A percentile compares a stretch with the other conserved stretches of the same genome.
Conservation (phyloP, 2,329 filamentous ascomycete species). For the Clarireedia monteithiana region DNA sequence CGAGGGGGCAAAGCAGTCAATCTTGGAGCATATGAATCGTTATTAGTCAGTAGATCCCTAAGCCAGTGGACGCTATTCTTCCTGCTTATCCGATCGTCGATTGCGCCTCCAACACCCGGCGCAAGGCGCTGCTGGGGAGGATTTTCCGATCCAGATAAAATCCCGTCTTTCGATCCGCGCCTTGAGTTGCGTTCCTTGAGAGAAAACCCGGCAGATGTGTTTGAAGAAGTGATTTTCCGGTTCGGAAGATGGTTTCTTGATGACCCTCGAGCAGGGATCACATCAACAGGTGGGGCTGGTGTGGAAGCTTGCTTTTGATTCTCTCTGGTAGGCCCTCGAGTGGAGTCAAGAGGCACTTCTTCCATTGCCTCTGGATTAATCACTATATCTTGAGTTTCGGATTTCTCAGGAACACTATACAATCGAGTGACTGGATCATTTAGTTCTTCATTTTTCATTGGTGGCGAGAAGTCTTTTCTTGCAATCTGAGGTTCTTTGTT, state of each 20-base stretch:
- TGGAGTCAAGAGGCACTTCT: slow-evolving; percentile 5
- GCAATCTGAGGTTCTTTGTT: background rate
- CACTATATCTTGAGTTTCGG: background rate
- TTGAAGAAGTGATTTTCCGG: slow-evolving; percentile 3
- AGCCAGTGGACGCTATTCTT: slow-evolving; percentile 25
- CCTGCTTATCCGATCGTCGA: slow-evolving; percentile 10
- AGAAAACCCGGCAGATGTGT: slow-evolving; percentile 9
- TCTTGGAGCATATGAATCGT: slow-evolving; percentile 21
- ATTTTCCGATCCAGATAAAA: slow-evolving; percentile 2
- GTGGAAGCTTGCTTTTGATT: slow-evolving; percentile 9
- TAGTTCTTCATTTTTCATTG: background rate
- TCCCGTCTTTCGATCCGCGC: background rate
- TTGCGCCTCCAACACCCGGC: slow-evolving; percentile 2
- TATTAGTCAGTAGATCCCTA: slow-evolving; percentile 21
- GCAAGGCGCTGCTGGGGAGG: slow-evolving; percentile 13
- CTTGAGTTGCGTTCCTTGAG: background rate
- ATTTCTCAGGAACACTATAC: background rate
- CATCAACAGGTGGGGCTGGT: slow-evolving; percentile 1
- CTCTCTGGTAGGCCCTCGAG: slow-evolving; percentile 1
- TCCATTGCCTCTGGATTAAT: background rate
- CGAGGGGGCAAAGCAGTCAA: slow-evolving; percentile 25
- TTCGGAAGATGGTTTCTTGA: slow-evolving; percentile 15
- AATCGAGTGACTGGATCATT: background rate
- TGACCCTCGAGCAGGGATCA: slow-evolving; percentile 10
- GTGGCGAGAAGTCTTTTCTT: background rate